These are phyloP conservation scores for Saccharomycopsis vini DNA, from an alignment of 805 yeast genomes.

Conservation along the genomic window DNA sequence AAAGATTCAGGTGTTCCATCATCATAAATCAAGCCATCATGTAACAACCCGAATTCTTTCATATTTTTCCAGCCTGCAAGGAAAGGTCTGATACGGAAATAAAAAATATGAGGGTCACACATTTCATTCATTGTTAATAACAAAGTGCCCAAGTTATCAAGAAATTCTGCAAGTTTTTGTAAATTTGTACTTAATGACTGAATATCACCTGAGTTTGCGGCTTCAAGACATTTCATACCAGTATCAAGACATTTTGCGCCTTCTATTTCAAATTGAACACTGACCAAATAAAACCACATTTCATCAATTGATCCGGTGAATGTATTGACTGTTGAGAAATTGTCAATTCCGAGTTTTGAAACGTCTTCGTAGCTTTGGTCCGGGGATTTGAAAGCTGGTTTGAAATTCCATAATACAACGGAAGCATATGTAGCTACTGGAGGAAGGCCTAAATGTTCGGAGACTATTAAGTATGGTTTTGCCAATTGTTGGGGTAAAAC, in stretches of 20 bases:
- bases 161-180: slow-evolving; percentile 61
- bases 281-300: slow-evolving; percentile 86
- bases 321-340: slow-evolving; percentile 70
- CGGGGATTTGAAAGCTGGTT: slow-evolving; percentile 40
- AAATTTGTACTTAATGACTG: slow-evolving; percentile 36
- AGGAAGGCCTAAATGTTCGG: slow-evolving; percentile 61
- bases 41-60: slow-evolving; percentile 72
- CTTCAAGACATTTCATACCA: slow-evolving; percentile 60
- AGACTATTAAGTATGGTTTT: slow-evolving; percentile 53
- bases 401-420: slow-evolving; percentile 81
- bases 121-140: slow-evolving; percentile 81
- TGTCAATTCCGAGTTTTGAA: slow-evolving; percentile 45
- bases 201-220: slow-evolving; percentile 40
- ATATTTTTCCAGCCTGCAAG: slow-evolving; percentile 93
- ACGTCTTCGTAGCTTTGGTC: slow-evolving; percentile 24
- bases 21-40: slow-evolving; percentile 69
- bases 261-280: slow-evolving; percentile 74
- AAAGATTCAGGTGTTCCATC: slow-evolving; percentile 18
- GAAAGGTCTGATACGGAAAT: slow-evolving; percentile 77
- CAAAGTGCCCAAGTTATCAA: slow-evolving; percentile 64
- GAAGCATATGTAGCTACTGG: slow-evolving; percentile 87
- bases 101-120: slow-evolving; percentile 92
- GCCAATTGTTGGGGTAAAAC: slow-evolving; percentile 61
- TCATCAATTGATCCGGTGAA: slow-evolving; percentile 89
- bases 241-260: slow-evolving; percentile 64